Evolutionary conservation across 2,329 filamentous ascomycete genomes (phyloP), one percentile per base, ranked within the genome.

Genomic region (Fusarium ambrosium): DNA sequence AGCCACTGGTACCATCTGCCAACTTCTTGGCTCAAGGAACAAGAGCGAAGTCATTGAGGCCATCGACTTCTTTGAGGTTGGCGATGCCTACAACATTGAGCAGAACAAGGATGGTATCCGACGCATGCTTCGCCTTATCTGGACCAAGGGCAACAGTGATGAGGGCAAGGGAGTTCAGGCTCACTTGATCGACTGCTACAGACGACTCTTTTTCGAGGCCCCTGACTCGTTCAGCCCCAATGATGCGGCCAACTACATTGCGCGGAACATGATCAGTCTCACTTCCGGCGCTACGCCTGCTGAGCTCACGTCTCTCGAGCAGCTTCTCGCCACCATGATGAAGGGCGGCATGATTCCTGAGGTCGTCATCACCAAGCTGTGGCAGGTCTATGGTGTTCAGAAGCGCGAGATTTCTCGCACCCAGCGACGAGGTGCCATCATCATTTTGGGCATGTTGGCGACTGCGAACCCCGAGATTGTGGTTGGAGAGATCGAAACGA

Each of bases 141-240:
- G 97, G 97, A 99, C 97, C 74, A 99, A 99, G 85, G 96, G 97
- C 77, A 99, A 98, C 84, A 98, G 95, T 79, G 97, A 99, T 79
- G 97, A 99, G 87, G 97, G 97, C 79, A 99, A 98, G 85, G 97
- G 97, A 66, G 95, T 99, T 3, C 97, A 99, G 81, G 94, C 94
- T 3, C 97, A 99, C 83, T 88, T 99, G 34, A 98, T 99, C 75
- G 97, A 99, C 77, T 98, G 95, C 82, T 99, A 99, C 86, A 97
- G 94, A 81, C 92, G 94, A 22, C 90, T 99, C 1, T 99, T 98
- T 84, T 99, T 99, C 79, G 95, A 98, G 80, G 95, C 97, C 0
- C 97, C 97, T 0, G 94, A 95, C 70, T 92, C 92, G 6, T 98
- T 98, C 84, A 94, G 89, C 68, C 87, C 92, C 34, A 98, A 98